A percentile compares a stretch with the other conserved stretches of the same genome.
Conservation (phyloP, 495 filamentous ascomycete species). For the Elasticomyces elasticus region DNA sequence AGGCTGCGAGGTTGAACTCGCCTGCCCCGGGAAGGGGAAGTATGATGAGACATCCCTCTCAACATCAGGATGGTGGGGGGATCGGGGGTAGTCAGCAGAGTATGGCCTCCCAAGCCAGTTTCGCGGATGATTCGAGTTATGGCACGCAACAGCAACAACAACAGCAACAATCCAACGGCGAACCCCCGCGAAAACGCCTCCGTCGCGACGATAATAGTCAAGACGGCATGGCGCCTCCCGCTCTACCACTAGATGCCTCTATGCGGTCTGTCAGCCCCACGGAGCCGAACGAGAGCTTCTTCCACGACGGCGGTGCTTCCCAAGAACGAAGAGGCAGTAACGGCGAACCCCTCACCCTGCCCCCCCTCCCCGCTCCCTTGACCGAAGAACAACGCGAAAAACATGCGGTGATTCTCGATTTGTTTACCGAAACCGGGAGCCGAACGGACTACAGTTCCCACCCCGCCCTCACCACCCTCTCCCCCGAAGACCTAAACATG, state of each 20-base stretch:
- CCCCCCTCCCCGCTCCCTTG: slow-evolving; percentile 58
- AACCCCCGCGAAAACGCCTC: slow-evolving; percentile 79
- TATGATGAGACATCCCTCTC: slow-evolving; percentile 45
- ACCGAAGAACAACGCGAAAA: slow-evolving; percentile 62
- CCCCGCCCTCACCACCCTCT: slow-evolving; percentile 57
- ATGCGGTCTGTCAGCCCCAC: slow-evolving; percentile 63
- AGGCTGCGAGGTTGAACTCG: slow-evolving; percentile 77
- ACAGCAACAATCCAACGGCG: too few relatives aligned
- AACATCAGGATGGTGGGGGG: slow-evolving; percentile 52
- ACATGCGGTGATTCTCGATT: slow-evolving; percentile 67
- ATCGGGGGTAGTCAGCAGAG: slow-evolving; percentile 59
- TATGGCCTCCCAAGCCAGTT: slow-evolving; percentile 58
- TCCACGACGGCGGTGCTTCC: slow-evolving; percentile 36
- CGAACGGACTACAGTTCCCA: slow-evolving; percentile 55
- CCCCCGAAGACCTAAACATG: slow-evolving; percentile 74
- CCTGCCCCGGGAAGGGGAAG: slow-evolving; percentile 51
- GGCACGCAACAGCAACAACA: slow-evolving; percentile 39
- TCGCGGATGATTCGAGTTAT: slow-evolving; percentile 46
- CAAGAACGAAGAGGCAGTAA: slow-evolving; percentile 41
- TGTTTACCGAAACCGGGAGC: slow-evolving; percentile 62
- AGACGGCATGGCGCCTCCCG: slow-evolving; percentile 12
- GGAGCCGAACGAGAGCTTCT: slow-evolving; percentile 77
- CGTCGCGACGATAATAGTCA: slow-evolving; percentile 30
- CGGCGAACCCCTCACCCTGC: slow-evolving; percentile 48
- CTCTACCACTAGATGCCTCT: slow-evolving; percentile 27